A percentile compares a stretch with the other conserved stretches of the same genome.
Conservation (phyloP, 148 eudicot species). For the Amaranthus cruentus region DNA sequence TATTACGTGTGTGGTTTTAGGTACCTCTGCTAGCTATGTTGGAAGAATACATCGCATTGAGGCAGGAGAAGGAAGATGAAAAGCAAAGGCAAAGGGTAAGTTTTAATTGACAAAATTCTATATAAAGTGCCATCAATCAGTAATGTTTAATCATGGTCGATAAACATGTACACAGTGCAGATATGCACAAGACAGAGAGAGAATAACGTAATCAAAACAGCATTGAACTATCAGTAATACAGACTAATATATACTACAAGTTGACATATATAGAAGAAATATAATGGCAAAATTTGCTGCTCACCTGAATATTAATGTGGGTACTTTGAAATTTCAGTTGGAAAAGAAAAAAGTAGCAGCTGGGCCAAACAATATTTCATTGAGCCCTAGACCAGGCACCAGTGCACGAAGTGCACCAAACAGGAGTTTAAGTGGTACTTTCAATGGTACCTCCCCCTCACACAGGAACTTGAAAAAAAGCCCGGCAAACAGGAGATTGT, state of each 20-base stretch:
- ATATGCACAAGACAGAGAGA: not conserved
- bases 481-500: conserved; percentile 48
- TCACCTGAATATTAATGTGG: conserved; percentile 22
- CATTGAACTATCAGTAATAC: not conserved
- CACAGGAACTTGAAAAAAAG: conserved; percentile 47
- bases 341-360: conserved; percentile 58
- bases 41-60: conserved; percentile 65
- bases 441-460: conserved; percentile 25
- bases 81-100: conserved; percentile 82
- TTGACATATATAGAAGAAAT: not conserved
- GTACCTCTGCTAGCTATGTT: conserved; percentile 83
- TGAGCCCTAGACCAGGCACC: conserved; percentile 68
- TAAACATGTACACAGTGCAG: not conserved
- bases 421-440: conserved; percentile 48
- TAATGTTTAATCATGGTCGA: not conserved
- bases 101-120: conserved; percentile 2
- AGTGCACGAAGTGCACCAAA: conserved; percentile 57
- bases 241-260: not conserved
- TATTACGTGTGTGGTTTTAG: conserved; percentile 32
- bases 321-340: conserved; percentile 30
- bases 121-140: not conserved
- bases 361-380: conserved; percentile 39
- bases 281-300: not conserved
- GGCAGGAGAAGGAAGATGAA: conserved; percentile 76
- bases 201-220: not conserved